phyloP scores from a whole-genome alignment of 495 filamentous ascomycete genomes.

The Penicillium desertorum region DNA sequence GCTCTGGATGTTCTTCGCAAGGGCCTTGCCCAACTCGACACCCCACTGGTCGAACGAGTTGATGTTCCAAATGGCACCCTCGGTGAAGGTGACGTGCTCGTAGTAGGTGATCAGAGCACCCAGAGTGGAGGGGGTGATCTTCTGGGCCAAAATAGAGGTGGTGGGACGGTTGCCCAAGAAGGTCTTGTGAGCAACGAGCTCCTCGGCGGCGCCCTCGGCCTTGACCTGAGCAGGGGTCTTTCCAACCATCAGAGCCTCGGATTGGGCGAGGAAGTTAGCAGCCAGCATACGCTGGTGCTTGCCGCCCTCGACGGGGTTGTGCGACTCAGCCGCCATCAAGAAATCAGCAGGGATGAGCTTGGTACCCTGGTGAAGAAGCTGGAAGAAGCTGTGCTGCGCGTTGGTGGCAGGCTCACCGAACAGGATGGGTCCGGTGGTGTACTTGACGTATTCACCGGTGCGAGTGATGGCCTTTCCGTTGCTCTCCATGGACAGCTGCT shows the following conservation, averaged over 20 bases:
- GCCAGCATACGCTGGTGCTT: slow-evolving; percentile 98
- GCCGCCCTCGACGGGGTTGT: slow-evolving; percentile 91
- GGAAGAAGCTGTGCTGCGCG: slow-evolving; percentile 99
- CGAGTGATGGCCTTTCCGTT: slow-evolving; percentile 98
- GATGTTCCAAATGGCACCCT: slow-evolving; percentile 98
- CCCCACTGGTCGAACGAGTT: slow-evolving; percentile 99
- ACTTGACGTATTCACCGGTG: slow-evolving; percentile 86
- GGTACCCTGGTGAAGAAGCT: slow-evolving; percentile 97
- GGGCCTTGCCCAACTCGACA: slow-evolving; percentile 93
- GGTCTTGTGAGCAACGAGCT: slow-evolving; percentile 94
- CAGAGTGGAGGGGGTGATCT: slow-evolving; percentile 90
- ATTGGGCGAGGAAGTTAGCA: slow-evolving; percentile 97
- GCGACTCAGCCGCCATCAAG: slow-evolving; percentile 90
- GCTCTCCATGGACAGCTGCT: slow-evolving; percentile 99
- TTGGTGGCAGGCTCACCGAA: slow-evolving; percentile 99
- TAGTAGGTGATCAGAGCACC: slow-evolving; percentile 98
- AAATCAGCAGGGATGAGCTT: slow-evolving; percentile 99
- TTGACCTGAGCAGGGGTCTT: slow-evolving; percentile 90
- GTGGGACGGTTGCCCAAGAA: slow-evolving; percentile 98
- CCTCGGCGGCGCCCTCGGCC: slow-evolving; percentile 79
- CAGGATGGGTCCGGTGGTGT: slow-evolving; percentile 91
- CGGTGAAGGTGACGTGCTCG: slow-evolving; percentile 96
- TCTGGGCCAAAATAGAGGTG: slow-evolving; percentile 88
- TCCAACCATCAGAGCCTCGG: slow-evolving; percentile 97
- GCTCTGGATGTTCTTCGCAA: slow-evolving; percentile 86